These are phyloP conservation scores for Penicillium hesseltinei DNA, from an alignment of 2,329 filamentous ascomycete genomes.

Conservation along the genomic window DNA sequence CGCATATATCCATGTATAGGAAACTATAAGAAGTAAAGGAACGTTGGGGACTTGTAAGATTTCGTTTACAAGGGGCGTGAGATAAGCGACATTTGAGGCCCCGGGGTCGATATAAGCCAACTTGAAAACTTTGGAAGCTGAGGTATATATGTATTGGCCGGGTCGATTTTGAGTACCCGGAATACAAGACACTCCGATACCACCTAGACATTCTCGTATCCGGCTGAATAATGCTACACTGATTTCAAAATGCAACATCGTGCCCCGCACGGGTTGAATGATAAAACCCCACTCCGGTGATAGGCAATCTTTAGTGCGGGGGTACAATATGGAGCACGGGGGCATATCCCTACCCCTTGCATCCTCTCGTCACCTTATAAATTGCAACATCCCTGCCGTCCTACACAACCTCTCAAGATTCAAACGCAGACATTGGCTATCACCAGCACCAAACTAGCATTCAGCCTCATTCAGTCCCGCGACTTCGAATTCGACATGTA, in stretches of 20 bases:
- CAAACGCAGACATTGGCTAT: not conserved
- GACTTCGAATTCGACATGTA: constrained; percentile 32
- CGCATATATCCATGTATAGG: too few species aligned
- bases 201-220: too few species aligned
- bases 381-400: not conserved
- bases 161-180: not conserved
- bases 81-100: too few species aligned
- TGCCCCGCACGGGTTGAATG: not conserved
- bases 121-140: too few species aligned
- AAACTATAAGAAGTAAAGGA: too few species aligned
- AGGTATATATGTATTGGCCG: not conserved
- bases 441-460: not conserved
- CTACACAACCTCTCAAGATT: not conserved
- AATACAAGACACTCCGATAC: too few species aligned
- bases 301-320: not conserved
- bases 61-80: too few species aligned
- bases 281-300: not conserved
- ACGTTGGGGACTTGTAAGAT: too few species aligned
- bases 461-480: not conserved
- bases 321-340: not conserved
- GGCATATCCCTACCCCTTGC: not conserved
- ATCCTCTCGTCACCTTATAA: not conserved
- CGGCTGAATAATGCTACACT: not conserved
- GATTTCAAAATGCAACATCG: not conserved
- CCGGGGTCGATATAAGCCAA: too few species aligned